Evolutionary conservation across 73 alveolate genomes (phyloP).

Genomic region (Blepharisma japonicum): DNA sequence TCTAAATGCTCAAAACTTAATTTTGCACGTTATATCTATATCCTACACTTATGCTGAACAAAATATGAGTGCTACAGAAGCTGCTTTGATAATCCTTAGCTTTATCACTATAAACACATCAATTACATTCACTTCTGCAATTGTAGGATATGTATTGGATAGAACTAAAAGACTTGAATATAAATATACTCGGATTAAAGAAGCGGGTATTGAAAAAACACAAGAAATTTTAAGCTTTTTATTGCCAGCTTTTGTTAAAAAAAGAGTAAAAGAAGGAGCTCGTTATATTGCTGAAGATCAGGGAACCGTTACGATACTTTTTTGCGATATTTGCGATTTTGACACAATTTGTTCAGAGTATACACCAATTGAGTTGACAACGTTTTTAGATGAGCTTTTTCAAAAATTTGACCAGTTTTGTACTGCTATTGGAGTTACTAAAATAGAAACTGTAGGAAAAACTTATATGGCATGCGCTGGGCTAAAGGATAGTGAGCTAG

Average conservation of each 20-base stretch:
- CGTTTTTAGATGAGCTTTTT: conserved; percentile 59
- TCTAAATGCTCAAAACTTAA: conserved; percentile 1
- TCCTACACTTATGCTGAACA: no score
- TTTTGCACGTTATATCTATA: background rate
- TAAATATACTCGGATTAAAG: background rate
- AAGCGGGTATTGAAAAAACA: conserved; percentile 29
- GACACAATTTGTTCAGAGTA: conserved; percentile 64
- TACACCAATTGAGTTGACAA: conserved; percentile 51
- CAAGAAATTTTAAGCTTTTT: conserved; percentile 58
- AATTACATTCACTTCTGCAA: conserved; percentile 22
- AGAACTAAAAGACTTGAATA: background rate
- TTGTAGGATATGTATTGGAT: background rate
- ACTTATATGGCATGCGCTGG: conserved; percentile 90
- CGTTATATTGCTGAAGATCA: conserved; percentile 71
- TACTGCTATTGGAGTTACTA: conserved; percentile 46
- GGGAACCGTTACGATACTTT: conserved; percentile 64
- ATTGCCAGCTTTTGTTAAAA: conserved; percentile 77
- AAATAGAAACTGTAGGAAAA: conserved; percentile 86
- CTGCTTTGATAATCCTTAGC: background rate
- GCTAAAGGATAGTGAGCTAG: conserved; percentile 64
- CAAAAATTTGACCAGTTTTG: conserved; percentile 73
- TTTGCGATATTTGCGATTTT: conserved; percentile 73
- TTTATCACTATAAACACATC: background rate
- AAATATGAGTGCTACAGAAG: no score
- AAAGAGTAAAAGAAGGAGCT: conserved; percentile 62